Conservation (phyloP, 371 early-diverging fungal genomes). For the Zopfochytrium polystomum region DNA sequence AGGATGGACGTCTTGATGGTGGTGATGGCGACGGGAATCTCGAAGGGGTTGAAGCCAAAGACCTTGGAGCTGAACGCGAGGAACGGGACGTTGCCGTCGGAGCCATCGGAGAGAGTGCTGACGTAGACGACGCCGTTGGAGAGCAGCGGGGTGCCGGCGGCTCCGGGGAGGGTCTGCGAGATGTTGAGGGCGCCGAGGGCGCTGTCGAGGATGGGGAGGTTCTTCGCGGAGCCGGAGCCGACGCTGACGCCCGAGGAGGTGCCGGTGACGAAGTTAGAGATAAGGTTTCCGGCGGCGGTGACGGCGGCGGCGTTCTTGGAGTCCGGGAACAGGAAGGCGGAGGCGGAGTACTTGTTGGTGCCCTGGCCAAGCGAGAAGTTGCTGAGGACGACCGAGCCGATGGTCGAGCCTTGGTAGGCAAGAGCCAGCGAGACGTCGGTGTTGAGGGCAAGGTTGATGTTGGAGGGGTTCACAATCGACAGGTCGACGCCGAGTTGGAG, state of each 20-base stretch:
- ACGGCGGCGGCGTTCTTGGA: background rate
- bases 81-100: background rate
- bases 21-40: constrained; percentile 4
- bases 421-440: background rate
- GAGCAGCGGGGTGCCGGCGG: too few relatives aligned
- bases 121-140: too few relatives aligned
- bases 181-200: background rate
- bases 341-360: background rate
- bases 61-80: background rate
- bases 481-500: background rate
- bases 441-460: background rate
- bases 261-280: background rate
- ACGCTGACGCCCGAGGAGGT: background rate
- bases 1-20: background rate
- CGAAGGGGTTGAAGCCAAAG: constrained; percentile 2
- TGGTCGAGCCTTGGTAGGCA: background rate
- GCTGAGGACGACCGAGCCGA: constrained; percentile 4
- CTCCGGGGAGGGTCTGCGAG: constrained; percentile 5
- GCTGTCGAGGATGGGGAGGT: background rate
- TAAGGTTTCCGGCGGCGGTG: background rate
- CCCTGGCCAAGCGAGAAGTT: background rate
- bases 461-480: constrained; percentile 2
- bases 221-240: background rate
- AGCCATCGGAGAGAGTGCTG: too few relatives aligned
- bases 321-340: background rate